A percentile compares a stretch with the other conserved stretches of the same genome.
phyloP scores from a whole-genome alignment of 1,139 yeast species.

The Sugiyamaella grinbergsii region DNA sequence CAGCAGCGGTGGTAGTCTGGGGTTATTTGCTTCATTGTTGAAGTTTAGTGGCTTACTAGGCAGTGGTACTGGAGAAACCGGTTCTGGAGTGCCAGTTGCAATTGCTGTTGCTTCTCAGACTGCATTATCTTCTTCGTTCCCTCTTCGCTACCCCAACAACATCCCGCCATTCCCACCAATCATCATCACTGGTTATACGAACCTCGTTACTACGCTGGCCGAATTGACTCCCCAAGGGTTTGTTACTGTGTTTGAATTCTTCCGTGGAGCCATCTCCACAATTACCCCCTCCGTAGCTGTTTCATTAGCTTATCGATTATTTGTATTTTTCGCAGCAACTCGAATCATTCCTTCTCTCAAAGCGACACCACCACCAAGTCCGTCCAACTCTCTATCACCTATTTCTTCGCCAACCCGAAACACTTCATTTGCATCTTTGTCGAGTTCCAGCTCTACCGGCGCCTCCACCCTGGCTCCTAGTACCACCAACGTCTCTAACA shows the following conservation, averaged over 20 bases:
- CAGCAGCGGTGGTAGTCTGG: constrained; percentile 11
- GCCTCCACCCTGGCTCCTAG: background rate
- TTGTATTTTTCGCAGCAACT: constrained; percentile 91
- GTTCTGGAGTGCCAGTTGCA: background rate
- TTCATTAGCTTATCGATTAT: constrained; percentile 79
- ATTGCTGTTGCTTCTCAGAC: background rate
- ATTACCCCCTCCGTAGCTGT: constrained; percentile 80
- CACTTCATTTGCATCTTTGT: constrained; percentile 8
- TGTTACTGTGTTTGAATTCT: constrained; percentile 67
- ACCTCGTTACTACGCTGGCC: constrained; percentile 48
- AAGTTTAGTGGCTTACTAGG: constrained; percentile 10
- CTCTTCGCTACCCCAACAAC: constrained; percentile 22
- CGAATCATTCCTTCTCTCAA: constrained; percentile 71
- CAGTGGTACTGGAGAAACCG: background rate
- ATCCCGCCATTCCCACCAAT: constrained; percentile 44
- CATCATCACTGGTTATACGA: constrained; percentile 44
- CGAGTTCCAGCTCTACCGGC: background rate
- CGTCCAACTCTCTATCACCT: constrained; percentile 16
- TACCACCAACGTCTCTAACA: background rate
- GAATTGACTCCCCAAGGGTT: constrained; percentile 51
- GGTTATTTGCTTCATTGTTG: constrained; percentile 18
- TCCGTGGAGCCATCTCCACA: constrained; percentile 67
- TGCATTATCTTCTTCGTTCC: background rate
- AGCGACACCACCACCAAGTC: constrained; percentile 23
- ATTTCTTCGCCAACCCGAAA: constrained; percentile 11